These are phyloP conservation scores for Neopestalotiopsis sp. DNA, from an alignment of 2,329 filamentous ascomycete genomes.

Conservation along the genomic window DNA sequence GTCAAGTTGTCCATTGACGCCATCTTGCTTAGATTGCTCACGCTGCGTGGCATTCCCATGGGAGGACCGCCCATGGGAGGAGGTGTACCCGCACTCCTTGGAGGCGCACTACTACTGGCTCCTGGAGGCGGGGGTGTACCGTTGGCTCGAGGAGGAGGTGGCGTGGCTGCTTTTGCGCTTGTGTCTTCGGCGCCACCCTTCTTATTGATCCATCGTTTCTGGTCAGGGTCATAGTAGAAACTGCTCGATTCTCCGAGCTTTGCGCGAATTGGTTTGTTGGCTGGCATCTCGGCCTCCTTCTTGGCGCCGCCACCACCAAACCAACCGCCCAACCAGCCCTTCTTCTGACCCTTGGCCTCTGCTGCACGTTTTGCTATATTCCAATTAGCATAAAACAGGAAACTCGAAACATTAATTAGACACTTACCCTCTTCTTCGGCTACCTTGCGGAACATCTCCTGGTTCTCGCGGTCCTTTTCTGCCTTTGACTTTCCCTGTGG, in stretches of 20 bases:
- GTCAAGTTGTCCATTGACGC: conserved; percentile 43
- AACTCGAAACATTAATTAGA: not conserved
- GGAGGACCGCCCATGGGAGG: conserved; percentile 28
- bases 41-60: conserved; percentile 29
- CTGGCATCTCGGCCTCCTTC: conserved; percentile 56
- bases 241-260: conserved; percentile 93
- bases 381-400: conserved; percentile 21
- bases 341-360: conserved; percentile 58
- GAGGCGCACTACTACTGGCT: conserved; percentile 28
- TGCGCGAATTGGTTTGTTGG: conserved; percentile 74
- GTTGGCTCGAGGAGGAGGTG: conserved; percentile 75
- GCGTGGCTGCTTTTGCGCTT: conserved; percentile 67
- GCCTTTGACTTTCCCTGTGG: conserved; percentile 64
- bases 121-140: conserved; percentile 58
- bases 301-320: conserved; percentile 68
- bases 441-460: conserved; percentile 83
- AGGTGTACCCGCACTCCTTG: conserved; percentile 28
- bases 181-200: conserved; percentile 74
- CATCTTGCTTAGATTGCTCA: conserved; percentile 36
- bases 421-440: conserved; percentile 75
- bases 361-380: conserved; percentile 64
- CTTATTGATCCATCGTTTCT: conserved; percentile 98
- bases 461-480: conserved; percentile 78
- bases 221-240: conserved; percentile 93
- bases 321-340: conserved; percentile 86